These are phyloP conservation scores for Trichoderma hamatum DNA, from an alignment of 2,329 filamentous ascomycete genomes.

Conservation along the genomic window DNA sequence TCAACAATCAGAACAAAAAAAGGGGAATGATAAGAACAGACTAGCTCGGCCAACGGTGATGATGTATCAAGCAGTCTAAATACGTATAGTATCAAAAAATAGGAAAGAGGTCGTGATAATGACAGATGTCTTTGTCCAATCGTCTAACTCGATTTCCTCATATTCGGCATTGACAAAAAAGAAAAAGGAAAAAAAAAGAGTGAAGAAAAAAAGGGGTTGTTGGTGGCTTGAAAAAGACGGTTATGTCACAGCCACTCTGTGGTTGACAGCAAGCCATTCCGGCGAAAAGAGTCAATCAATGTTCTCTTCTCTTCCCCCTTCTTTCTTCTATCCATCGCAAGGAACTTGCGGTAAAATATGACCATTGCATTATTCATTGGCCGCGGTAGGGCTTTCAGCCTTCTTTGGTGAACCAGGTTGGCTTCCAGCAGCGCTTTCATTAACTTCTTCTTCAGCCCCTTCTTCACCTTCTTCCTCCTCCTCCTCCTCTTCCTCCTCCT, in stretches of 20 bases:
- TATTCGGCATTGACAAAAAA: slow-evolving; percentile 14
- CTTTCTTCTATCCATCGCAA: neutral
- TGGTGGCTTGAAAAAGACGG: neutral
- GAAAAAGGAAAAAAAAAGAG: neutral
- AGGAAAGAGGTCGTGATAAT: slow-evolving; percentile 5
- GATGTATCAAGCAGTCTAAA: neutral
- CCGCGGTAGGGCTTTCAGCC: neutral
- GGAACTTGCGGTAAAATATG: neutral
- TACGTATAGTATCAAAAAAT: neutral
- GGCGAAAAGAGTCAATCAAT: neutral
- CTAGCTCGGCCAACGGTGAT: neutral
- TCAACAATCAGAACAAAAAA: neutral
- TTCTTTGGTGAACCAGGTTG: slow-evolving; percentile 23
- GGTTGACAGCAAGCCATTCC: neutral
- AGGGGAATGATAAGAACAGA: neutral
- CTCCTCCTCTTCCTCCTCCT: slow-evolving; percentile 33
- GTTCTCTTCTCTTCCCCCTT: neutral
- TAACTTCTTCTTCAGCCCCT: slow-evolving; percentile 29
- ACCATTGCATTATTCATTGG: slow-evolving; percentile 1
- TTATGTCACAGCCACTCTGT: neutral
- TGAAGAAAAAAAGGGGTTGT: neutral
- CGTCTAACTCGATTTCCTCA: slow-evolving; percentile 11
- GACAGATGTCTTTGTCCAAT: slow-evolving; percentile 18
- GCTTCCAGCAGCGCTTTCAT: slow-evolving; percentile 26
- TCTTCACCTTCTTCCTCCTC: slow-evolving; percentile 33